These are phyloP conservation scores for Penicillium parvum DNA, from an alignment of 495 filamentous ascomycete genomes.

Conservation along the genomic window DNA sequence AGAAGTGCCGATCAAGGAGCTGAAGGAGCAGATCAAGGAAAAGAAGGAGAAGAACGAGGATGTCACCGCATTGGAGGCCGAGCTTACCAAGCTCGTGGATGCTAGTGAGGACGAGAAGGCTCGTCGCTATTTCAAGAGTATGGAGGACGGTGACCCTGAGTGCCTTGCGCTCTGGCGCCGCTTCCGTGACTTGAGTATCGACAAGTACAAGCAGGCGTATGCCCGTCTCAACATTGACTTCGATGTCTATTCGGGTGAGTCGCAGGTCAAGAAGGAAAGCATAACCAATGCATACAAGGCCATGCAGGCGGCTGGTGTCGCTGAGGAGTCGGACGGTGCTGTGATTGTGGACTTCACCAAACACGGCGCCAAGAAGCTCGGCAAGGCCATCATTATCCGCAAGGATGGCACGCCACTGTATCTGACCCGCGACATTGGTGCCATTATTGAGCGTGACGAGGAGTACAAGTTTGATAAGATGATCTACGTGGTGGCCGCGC, in stretches of 20 bases:
- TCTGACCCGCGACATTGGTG: slow-evolving; percentile 69
- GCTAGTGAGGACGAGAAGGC: slow-evolving; percentile 61
- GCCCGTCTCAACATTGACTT: slow-evolving; percentile 86
- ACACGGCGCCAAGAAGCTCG: slow-evolving; percentile 62
- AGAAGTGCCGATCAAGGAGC: slow-evolving; percentile 52
- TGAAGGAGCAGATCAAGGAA: slow-evolving; percentile 50
- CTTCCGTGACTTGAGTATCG: slow-evolving; percentile 87
- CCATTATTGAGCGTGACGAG: slow-evolving; percentile 57
- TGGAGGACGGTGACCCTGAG: slow-evolving; percentile 75
- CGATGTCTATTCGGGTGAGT: slow-evolving; percentile 92
- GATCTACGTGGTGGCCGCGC: slow-evolving; percentile 68
- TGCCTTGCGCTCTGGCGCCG: slow-evolving; percentile 78
- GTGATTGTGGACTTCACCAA: slow-evolving; percentile 84
- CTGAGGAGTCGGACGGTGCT: slow-evolving; percentile 81
- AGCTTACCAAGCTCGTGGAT: slow-evolving; percentile 50
- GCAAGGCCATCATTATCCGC: slow-evolving; percentile 63
- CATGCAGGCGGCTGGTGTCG: slow-evolving; percentile 68
- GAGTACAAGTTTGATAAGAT: slow-evolving; percentile 68
- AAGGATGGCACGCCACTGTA: slow-evolving; percentile 67
- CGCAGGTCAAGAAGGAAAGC: slow-evolving; percentile 76
- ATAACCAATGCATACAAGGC: slow-evolving; percentile 62
- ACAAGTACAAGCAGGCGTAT: slow-evolving; percentile 77
- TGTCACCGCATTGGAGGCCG: slow-evolving; percentile 40
- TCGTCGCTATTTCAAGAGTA: slow-evolving; percentile 81
- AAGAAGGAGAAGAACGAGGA: slow-evolving; percentile 50